Evolutionary conservation across 768 basidiomycete genomes (phyloP).

Genomic region (Trametes coccinea): DNA sequence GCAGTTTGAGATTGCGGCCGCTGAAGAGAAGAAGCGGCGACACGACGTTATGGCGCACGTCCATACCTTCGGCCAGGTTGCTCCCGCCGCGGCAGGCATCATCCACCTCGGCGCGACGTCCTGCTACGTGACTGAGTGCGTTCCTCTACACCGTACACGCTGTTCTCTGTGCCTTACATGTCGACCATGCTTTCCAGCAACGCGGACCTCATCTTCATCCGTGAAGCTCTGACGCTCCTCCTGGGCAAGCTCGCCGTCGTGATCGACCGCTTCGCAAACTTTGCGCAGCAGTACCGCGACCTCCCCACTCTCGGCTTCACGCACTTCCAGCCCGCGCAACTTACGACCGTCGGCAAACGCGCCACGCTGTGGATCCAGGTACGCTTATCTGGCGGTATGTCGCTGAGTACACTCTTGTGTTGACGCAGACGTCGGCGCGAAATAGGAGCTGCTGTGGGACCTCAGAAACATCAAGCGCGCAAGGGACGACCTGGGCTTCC

Average conservation of each 20-base stretch:
- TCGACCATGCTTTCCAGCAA: conserved; percentile 55
- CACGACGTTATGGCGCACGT: conserved; percentile 99
- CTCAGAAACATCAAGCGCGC: conserved; percentile 89
- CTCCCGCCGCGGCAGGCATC: conserved; percentile 93
- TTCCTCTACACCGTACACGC: conserved; percentile 16
- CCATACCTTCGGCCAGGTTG: conserved; percentile 92
- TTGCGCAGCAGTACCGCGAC: conserved; percentile 82
- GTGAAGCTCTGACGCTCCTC: conserved; percentile 80
- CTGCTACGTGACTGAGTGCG: conserved; percentile 97
- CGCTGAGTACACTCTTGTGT: not conserved
- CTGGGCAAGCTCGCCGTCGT: conserved; percentile 86
- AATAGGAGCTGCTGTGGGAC: conserved; percentile 92
- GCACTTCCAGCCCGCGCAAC: conserved; percentile 97
- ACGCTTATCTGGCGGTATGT: not conserved
- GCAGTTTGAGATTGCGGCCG: conserved; percentile 89
- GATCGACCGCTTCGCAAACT: conserved; percentile 83
- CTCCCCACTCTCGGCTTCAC: conserved; percentile 97
- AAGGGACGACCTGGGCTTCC: conserved; percentile 90
- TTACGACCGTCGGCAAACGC: conserved; percentile 97
- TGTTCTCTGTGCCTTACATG: not conserved
- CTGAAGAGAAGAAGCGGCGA: conserved; percentile 94
- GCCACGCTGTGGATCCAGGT: conserved; percentile 97
- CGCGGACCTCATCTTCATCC: conserved; percentile 96
- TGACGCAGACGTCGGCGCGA: not conserved
- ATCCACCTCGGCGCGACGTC: conserved; percentile 98